These are phyloP conservation scores for Gnetum montanum DNA, from an alignment of 75 land plant genomes.

Conservation along the genomic window DNA sequence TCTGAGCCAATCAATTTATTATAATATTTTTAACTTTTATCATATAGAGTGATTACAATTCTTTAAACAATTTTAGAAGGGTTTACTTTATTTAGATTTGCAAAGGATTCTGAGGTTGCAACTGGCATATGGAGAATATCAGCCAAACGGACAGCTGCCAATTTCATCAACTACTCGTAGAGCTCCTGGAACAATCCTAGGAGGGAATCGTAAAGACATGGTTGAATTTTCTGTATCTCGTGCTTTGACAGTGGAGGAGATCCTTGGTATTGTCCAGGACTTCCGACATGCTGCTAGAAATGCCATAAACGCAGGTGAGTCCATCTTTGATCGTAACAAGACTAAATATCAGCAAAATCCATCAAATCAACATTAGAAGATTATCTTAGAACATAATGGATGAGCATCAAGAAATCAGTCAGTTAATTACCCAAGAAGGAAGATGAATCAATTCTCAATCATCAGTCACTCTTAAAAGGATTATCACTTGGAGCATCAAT, in stretches of 20 bases:
- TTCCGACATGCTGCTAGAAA: not conserved
- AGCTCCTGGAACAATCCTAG: not conserved
- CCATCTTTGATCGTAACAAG: too few relatives aligned
- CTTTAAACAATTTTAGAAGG: not conserved
- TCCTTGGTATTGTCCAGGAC: not conserved
- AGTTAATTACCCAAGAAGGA: too few relatives aligned
- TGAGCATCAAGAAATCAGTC: too few relatives aligned
- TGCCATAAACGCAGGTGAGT: not conserved
- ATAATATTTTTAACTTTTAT: not conserved
- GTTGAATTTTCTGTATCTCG: not conserved
- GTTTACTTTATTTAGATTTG: not conserved
- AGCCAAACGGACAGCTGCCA: not conserved
- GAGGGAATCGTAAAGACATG: not conserved
- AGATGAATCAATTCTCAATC: too few relatives aligned
- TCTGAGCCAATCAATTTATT: not conserved
- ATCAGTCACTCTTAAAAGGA: too few relatives aligned
- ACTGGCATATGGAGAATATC: not conserved
- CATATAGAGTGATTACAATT: not conserved
- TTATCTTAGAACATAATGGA: too few relatives aligned
- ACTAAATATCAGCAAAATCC: too few relatives aligned
- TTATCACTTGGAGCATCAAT: too few relatives aligned
- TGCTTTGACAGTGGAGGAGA: not conserved
- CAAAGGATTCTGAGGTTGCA: too few relatives aligned
- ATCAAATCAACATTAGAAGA: too few relatives aligned
- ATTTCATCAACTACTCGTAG: not conserved